A percentile compares a stretch with the other conserved stretches of the same genome.
These are phyloP conservation scores for Dorcoceras hygrometricum DNA, from an alignment of 257 asterid species.

Conservation along the genomic window DNA sequence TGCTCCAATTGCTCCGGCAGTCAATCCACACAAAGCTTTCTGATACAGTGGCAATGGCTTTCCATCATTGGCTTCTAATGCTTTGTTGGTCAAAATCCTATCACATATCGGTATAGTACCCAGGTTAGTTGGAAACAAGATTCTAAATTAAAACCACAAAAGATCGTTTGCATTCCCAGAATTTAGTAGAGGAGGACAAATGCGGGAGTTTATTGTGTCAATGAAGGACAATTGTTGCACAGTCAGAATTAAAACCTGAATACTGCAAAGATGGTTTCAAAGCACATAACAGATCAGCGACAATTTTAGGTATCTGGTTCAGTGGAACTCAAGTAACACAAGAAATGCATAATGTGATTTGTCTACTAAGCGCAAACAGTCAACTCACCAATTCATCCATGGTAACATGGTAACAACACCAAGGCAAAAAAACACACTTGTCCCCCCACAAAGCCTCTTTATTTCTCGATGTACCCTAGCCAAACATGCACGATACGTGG, in stretches of 20 bases:
- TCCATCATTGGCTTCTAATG: constrained; percentile 88
- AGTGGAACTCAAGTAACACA: neutral
- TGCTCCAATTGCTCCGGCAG: constrained; percentile 98
- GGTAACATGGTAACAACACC: too few species aligned
- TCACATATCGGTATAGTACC: neutral
- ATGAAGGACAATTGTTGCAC: neutral
- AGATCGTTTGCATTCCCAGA: neutral
- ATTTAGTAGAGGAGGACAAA: neutral
- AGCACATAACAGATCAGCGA: neutral
- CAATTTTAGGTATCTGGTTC: neutral
- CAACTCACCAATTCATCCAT: too few species aligned
- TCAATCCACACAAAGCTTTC: constrained; percentile 92
- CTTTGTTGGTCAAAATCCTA: constrained; percentile 85
- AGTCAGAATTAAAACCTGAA: neutral
- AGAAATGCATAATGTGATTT: too few species aligned
- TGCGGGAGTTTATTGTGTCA: neutral
- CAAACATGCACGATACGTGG: too few species aligned
- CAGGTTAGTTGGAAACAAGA: constrained; percentile 14
- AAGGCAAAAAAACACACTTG: too few species aligned
- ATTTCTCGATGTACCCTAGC: too few species aligned
- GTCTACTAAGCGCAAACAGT: too few species aligned
- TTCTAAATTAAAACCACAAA: neutral
- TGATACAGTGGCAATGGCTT: constrained; percentile 87
- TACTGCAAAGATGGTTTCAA: neutral
- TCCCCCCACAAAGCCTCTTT: too few species aligned